These are phyloP conservation scores for Heliamphora pulchella DNA, from an alignment of 179 eudicot genomes.

Conservation along the genomic window DNA sequence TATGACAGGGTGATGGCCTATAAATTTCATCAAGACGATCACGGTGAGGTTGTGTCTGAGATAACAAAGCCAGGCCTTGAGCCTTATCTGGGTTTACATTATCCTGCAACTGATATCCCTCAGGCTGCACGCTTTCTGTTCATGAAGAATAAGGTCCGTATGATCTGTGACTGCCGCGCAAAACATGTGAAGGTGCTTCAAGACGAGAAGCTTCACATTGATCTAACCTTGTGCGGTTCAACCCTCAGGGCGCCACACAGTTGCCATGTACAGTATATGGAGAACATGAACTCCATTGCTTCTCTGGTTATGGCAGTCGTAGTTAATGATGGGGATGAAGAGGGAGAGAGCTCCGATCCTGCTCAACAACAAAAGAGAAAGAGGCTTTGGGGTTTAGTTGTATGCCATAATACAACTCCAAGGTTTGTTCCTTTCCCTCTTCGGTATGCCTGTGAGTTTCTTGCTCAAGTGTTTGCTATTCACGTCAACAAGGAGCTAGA, in stretches of 20 bases:
- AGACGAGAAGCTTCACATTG: conserved; percentile 63
- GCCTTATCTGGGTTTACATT: conserved; percentile 88
- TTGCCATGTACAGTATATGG: conserved; percentile 91
- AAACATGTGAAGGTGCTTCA: conserved; percentile 67
- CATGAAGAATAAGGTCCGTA: conserved; percentile 89
- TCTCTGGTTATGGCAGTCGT: conserved; percentile 95
- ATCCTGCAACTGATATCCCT: conserved; percentile 98
- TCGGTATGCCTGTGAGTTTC: conserved; percentile 90
- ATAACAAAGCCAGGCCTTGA: conserved; percentile 76
- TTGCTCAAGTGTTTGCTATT: conserved; percentile 89
- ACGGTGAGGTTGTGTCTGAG: conserved; percentile 88
- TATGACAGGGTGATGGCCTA: conserved; percentile 93
- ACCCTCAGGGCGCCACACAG: conserved; percentile 91
- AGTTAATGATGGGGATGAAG: conserved; percentile 72
- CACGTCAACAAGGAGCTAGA: conserved; percentile 88
- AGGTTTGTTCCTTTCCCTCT: conserved; percentile 94
- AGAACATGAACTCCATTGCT: conserved; percentile 94
- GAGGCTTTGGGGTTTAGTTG: conserved; percentile 93
- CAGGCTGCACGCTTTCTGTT: conserved; percentile 92
- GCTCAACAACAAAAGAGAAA: conserved; percentile 50
- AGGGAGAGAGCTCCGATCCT: conserved; percentile 35
- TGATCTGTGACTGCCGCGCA: conserved; percentile 87
- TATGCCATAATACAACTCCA: conserved; percentile 79
- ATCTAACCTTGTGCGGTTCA: conserved; percentile 85
- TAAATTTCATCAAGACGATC: conserved; percentile 94